Evolutionary conservation across 2,329 filamentous ascomycete genomes (phyloP).

Genomic region (Pseudogymnoascus sp.): DNA sequence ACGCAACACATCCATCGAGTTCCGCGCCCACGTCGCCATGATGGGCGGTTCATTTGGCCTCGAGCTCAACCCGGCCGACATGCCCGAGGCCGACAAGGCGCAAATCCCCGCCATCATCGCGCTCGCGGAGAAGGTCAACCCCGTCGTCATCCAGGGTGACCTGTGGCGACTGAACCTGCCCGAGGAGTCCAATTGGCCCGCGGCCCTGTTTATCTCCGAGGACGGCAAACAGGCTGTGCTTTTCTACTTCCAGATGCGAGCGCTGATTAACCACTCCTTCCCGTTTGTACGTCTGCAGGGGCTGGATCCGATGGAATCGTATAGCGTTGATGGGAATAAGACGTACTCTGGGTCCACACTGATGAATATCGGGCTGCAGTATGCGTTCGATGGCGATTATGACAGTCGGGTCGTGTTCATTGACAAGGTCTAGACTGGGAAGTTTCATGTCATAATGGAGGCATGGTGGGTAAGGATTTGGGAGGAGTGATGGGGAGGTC

Average conservation of each 20-base stretch:
- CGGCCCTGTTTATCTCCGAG: slow-evolving; percentile 47
- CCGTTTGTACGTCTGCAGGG: not conserved
- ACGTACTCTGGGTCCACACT: not conserved
- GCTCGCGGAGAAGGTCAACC: slow-evolving; percentile 47
- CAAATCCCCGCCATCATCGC: slow-evolving; percentile 46
- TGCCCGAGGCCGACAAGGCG: slow-evolving; percentile 41
- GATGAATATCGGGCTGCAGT: not conserved
- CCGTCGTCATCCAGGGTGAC: slow-evolving; percentile 48
- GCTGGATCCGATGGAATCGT: not conserved
- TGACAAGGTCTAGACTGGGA: not conserved
- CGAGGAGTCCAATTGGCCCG: slow-evolving; percentile 52
- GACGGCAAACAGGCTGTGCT: slow-evolving; percentile 29
- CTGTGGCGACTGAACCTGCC: slow-evolving; percentile 52
- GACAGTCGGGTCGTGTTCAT: not conserved
- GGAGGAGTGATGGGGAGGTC: too few species aligned
- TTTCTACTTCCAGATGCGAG: not conserved
- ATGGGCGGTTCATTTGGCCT: slow-evolving; percentile 61
- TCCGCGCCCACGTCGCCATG: slow-evolving; percentile 58
- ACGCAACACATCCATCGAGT: slow-evolving; percentile 46
- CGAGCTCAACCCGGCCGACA: slow-evolving; percentile 48
- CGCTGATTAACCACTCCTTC: not conserved
- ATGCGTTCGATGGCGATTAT: not conserved
- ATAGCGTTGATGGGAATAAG: not conserved
- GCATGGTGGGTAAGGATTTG: too few species aligned
- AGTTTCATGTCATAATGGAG: not conserved